Base-by-base conservation (phyloP, 2,329 filamentous ascomycete species). In the Paecilomyces dactylethromorphus region DNA sequence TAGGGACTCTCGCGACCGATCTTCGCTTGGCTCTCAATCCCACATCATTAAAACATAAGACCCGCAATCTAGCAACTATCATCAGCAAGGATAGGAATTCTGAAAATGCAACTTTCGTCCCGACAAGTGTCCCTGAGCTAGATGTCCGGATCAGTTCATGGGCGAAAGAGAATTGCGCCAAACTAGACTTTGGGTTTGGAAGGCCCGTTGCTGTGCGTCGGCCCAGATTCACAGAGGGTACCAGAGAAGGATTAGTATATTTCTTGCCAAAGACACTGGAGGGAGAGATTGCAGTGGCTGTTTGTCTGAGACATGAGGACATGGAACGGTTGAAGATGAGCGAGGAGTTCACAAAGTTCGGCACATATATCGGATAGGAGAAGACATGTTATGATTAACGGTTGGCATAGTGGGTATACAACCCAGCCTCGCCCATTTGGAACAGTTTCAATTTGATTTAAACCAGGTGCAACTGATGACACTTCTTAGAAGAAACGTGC, bases 71-170 rank as follows among this genome's bases (percentile, higher is more conserved):
- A 1, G 74, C 76, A 0, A 82, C 79, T 1, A 68, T 71, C 32
- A 61, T 81, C 2, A 6, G 60, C 18, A 18, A 45, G 8, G 15
- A 45, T n/a, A 18, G 8, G 8, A 45, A 67, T 2, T 57, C 68
- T 0, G 77, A 80, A 56, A 79, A 77, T 59, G 68, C 60, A 0
- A 60, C 50, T 15, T 45, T 45, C 15, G 35, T 0, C 62, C 76
- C 73, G 0, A 67, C 63, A 3, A 56, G 79, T 2, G 71, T 80
- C 31, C 62, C 71, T 0, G 66, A 74, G 0, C 67, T 65, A 0
- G 81, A 84, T 45, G 68, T 85, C 2, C 78, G 80, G 73, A 60
- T 85, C 5, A 84, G 80, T 59, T 85, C 82, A 0, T 86, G 82
- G 83, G 75, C 76, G 0, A 80, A 81, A 56, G 65, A 81, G 2